Evolutionary conservation across 306 rosid species (phyloP).

Genomic region (Rosa multiflora): DNA sequence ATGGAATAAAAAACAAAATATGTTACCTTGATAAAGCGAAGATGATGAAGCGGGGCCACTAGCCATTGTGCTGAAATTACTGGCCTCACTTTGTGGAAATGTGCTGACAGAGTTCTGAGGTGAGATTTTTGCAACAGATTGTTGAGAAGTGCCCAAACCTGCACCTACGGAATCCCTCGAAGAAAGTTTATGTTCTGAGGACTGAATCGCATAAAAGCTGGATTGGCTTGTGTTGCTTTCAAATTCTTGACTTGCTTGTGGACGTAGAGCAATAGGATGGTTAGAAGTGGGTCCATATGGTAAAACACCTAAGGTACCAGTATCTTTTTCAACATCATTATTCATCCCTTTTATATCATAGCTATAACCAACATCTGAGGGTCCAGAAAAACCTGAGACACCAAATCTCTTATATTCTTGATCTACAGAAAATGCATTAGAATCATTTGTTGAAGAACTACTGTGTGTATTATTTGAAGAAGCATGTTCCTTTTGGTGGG

Average conservation of each 20-base stretch:
- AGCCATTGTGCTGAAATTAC: conserved; percentile 36
- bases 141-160: conserved; percentile 41
- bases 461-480: conserved; percentile 31
- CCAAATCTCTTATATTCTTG: conserved; percentile 41
- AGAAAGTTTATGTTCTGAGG: conserved; percentile 38
- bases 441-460: conserved; percentile 32
- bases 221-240: conserved; percentile 43
- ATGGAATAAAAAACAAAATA: conserved; percentile 9
- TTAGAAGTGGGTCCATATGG: conserved; percentile 40
- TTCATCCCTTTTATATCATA: conserved; percentile 33
- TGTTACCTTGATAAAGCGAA: conserved; percentile 55
- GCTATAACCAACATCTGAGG: conserved; percentile 37
- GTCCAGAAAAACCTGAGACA: conserved; percentile 33
- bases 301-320: conserved; percentile 33
- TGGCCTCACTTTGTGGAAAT: conserved; percentile 38
- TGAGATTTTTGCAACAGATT: conserved; percentile 35
- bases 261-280: conserved; percentile 30
- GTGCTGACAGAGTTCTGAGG: conserved; percentile 55
- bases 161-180: conserved; percentile 42
- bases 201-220: conserved; percentile 36
- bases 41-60: conserved; percentile 37
- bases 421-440: conserved; percentile 36
- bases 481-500: conserved; percentile 42
- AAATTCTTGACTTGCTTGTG: conserved; percentile 46
- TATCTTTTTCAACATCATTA: conserved; percentile 33